Percentiles rank a stretch among this genome's conserved stretches.
Evolutionary conservation across 129 eudicot species (phyloP).

Genomic region (Ambrosia artemisiifolia): DNA sequence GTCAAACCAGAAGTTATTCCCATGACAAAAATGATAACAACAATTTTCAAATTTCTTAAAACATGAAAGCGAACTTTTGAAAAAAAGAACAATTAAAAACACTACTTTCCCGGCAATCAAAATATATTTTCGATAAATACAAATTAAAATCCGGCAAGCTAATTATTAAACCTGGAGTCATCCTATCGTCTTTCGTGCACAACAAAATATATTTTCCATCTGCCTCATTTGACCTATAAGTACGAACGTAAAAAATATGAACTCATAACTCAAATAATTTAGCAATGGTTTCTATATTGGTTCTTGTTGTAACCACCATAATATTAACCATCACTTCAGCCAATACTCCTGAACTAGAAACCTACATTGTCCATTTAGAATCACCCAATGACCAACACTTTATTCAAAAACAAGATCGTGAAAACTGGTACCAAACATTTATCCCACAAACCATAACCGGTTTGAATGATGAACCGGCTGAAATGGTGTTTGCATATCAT

Average conservation of each 20-base stretch:
- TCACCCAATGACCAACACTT: conserved; percentile 22
- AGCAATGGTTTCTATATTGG: conserved; percentile 17
- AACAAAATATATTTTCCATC: too few relatives aligned
- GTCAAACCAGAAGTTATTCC: too few relatives aligned
- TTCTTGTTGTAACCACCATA: conserved; percentile 18
- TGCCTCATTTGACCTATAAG: background rate
- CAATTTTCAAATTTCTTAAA: too few relatives aligned
- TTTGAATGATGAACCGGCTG: background rate
- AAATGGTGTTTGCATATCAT: conserved; percentile 42
- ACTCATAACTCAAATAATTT: background rate
- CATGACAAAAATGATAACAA: too few relatives aligned
- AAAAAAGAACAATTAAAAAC: too few relatives aligned
- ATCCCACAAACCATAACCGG: conserved; percentile 14
- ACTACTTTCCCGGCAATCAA: too few relatives aligned
- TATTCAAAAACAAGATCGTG: conserved; percentile 7
- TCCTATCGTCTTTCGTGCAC: conserved; percentile 4
- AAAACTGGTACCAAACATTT: conserved; percentile 40
- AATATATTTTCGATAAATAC: too few relatives aligned
- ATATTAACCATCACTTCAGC: conserved; percentile 18
- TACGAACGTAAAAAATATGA: background rate
- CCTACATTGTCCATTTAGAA: conserved; percentile 56
- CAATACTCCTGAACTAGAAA: conserved; percentile 23
- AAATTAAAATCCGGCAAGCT: too few relatives aligned
- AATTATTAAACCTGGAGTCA: background rate
- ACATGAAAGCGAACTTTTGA: too few relatives aligned